These are phyloP conservation scores for Phytopythium cucurbitacearum DNA, from an alignment of 352 stramenopile species.

Conservation along the genomic window DNA sequence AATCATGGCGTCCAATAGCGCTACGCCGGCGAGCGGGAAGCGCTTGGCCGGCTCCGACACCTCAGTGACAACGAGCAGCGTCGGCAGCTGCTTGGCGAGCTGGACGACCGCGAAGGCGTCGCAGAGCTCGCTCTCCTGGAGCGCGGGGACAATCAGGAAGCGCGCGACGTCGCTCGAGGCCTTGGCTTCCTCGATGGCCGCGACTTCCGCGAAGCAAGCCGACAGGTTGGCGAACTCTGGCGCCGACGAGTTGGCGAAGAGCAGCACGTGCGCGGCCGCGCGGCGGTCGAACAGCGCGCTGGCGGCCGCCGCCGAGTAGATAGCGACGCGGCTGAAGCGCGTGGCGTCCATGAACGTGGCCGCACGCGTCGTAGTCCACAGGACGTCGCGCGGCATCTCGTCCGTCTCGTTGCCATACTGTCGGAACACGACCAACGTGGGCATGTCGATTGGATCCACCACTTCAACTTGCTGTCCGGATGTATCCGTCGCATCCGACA, in stretches of 20 bases:
- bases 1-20: conserved; percentile 4
- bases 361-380: conserved; percentile 23
- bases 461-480: too few species aligned
- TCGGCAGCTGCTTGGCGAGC: conserved; percentile 13
- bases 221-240: conserved; percentile 14
- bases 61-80: conserved; percentile 19
- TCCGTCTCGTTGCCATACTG: conserved; percentile 21
- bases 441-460: conserved; percentile 7
- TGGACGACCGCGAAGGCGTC: conserved; percentile 23
- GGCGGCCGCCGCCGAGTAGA: conserved; percentile 14
- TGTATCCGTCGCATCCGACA: too few species aligned
- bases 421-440: conserved; percentile 23
- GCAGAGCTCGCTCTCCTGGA: conserved; percentile 15
- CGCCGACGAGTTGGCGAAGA: conserved; percentile 23
- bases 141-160: conserved; percentile 22
- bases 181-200: conserved; percentile 8
- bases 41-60: conserved; percentile 8
- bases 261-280: conserved; percentile 25
- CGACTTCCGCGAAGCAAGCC: conserved; percentile 8
- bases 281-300: conserved; percentile 25
- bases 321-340: conserved; percentile 28
- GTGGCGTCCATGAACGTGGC: conserved; percentile 22
- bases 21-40: conserved; percentile 1
- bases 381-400: conserved; percentile 5
- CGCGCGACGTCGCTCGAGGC: conserved; percentile 9